Conservation (phyloP, 768 basidiomycete species). For the Xerocomus spinulosus region DNA sequence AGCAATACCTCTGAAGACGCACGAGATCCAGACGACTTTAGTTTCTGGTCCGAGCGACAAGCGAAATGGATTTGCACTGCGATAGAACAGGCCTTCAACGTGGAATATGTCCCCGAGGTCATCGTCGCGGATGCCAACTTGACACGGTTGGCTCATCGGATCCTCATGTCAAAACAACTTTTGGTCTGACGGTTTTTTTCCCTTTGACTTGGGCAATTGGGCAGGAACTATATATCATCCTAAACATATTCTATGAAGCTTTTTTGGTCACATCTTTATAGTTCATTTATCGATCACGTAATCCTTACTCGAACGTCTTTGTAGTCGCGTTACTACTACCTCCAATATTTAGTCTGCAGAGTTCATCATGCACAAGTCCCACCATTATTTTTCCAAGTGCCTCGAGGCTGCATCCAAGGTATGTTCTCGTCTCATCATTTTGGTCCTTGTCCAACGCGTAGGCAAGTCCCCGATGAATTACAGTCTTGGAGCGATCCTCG, state of each 20-base stretch:
- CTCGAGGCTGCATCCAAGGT: neutral
- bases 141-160: constrained; percentile 75
- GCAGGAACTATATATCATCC: no score
- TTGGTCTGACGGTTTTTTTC: constrained; percentile 24
- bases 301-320: no score
- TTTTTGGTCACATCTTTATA: no score
- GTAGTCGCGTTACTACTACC: no score
- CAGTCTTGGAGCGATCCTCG: neutral
- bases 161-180: constrained; percentile 71
- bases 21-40: constrained; percentile 87
- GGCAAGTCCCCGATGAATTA: neutral
- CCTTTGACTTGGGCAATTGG: neutral
- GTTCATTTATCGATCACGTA: no score
- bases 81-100: constrained; percentile 76
- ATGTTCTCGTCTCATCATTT: no score
- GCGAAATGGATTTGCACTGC: constrained; percentile 82
- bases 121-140: constrained; percentile 93
- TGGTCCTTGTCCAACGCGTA: no score
- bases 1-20: constrained; percentile 24
- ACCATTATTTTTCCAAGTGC: neutral
- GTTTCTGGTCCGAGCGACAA: constrained; percentile 87
- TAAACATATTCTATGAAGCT: no score
- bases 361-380: no score
- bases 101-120: constrained; percentile 88
- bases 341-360: no score